A percentile compares a stretch with the other conserved stretches of the same genome.
Conservation (phyloP, 1,139 yeast species). For the Yamadazyma conglobata region DNA sequence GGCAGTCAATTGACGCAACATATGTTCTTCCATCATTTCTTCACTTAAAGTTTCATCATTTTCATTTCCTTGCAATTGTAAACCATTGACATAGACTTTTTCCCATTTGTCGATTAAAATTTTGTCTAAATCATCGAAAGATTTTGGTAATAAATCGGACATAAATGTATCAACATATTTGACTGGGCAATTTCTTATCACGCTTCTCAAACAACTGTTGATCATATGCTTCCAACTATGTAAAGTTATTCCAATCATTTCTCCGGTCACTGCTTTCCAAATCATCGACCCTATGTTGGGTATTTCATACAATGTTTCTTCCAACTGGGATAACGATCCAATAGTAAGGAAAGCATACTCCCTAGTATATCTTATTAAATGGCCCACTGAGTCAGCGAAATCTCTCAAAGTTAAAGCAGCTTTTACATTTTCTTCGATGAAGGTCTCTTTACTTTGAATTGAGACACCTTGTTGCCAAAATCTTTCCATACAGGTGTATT, state of each 20-base stretch:
- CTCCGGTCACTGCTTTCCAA: conserved; percentile 87
- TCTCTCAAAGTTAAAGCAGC: conserved; percentile 93
- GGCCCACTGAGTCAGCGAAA: conserved; percentile 98
- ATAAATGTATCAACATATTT: conserved; percentile 65
- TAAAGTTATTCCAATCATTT: conserved; percentile 78
- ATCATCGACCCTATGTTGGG: conserved; percentile 74
- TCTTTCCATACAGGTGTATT: conserved; percentile 83
- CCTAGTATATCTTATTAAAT: conserved; percentile 88
- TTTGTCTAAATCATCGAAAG: conserved; percentile 68
- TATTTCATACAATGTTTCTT: conserved; percentile 81
- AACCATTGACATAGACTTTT: conserved; percentile 63
- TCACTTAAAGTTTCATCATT: conserved; percentile 87
- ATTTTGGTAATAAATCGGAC: conserved; percentile 72
- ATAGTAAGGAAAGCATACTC: conserved; percentile 92
- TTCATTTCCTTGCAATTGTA: conserved; percentile 63
- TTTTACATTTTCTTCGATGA: conserved; percentile 88
- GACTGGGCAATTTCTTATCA: conserved; percentile 84
- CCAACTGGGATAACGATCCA: conserved; percentile 86
- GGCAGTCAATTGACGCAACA: conserved; percentile 88
- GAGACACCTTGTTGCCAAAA: conserved; percentile 99
- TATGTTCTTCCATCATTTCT: conserved; percentile 97
- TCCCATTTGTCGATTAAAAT: conserved; percentile 75
- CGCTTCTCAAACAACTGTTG: conserved; percentile 80
- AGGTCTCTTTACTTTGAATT: conserved; percentile 89
- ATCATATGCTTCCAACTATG: conserved; percentile 98